Base-by-base conservation (phyloP, 176 grass and related monocot genomes). In the Eleusine indica region DNA sequence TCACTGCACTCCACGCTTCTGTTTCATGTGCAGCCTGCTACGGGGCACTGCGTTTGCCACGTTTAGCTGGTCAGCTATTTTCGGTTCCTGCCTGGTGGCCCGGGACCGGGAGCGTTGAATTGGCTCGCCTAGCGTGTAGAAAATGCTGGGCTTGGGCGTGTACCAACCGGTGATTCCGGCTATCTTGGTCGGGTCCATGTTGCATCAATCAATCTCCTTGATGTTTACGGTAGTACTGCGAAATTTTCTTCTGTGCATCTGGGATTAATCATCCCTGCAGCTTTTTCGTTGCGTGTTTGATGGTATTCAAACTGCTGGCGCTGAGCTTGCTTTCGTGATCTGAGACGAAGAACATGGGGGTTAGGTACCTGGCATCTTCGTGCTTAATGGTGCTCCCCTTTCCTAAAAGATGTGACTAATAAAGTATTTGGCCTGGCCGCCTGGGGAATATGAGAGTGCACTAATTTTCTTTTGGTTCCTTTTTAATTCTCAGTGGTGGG, bases 291-390 rank as follows among this genome's bases (percentile, higher is more conserved):
- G 68, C 17, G 48, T 82, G 79, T 85, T 81, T 80, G 71, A 70
- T 0, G 48, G 51, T 63, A 61, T 63, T 76, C 32, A 79, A 86
- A 85, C n/a, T 1, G 52, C 75, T 77, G 75, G 74, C 74, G 1
- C 70, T 83, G 66, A 66, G 4, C 35, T 1, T 71, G 73, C 74
- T 78, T 42, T 83, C 3, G 2, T 21, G 30, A 43, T 74, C 79
- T 66, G 54, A n/a, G 64, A 80, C 76, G 41, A 77, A 84, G 64
- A 86, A 71, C 70, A 84, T 80, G 64, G 67, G 80, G 80, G 64
- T 84, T 91, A 66, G 85, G 89, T 91, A 71, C 75, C 30, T 22
- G 81, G 71, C 43, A 91, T 80, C 85, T 91, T 71, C 68, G 25
- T 84, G 62, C 69, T 86, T 86, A 86, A 70, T 76, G 82, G 64